Evolutionary conservation across 2,329 filamentous ascomycete genomes (phyloP), one percentile per base, ranked within the genome.

Genomic region (Lecanicillium sp.): DNA sequence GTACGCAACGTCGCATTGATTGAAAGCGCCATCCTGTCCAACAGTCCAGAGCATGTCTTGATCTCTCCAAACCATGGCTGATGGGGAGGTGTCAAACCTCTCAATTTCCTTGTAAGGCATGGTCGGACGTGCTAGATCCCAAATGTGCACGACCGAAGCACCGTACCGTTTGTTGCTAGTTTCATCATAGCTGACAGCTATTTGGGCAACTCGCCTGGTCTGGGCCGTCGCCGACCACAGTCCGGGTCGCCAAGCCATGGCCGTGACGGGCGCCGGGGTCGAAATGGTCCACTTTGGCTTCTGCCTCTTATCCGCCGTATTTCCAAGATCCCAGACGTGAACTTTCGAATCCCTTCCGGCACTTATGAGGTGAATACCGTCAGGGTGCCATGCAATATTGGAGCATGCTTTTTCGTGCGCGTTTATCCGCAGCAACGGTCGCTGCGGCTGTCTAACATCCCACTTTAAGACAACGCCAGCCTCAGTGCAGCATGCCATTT

Each of bases 51-150:
- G 58, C 33, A 81, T 66, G 45, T 82, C 78, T 44, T 77, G 72
- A 44, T 79, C 71, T 40, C 74, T 75, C 79, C 80, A 84, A 6
- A 80, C 56, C 13, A 84, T 54, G 2, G 70, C 70, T 8, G 67
- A 69, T 1, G 79, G 79, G 3, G 77, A 71, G 19, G 54, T 65
- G 17, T 75, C 70, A 46, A 81, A 82, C 29, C 71, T 61, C 42
- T 79, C 73, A 33, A 84, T 70, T 48, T 80, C 74, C 46, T 81
- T 80, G 51, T 79, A 82, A 0, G 79, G 78, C 65, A 84, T 71
- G 2, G 77, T 74, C 2, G 79, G 77, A 22, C 80, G 66, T 6
- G 77, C 79, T n/a, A 84, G 59, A 51, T 84, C 80, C 78, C 79
- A 84, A 15, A 84, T 65, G 41, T 84, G 78, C 12, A 82, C 75